Evolutionary conservation across 805 yeast species (phyloP).

Genomic region (Sugiyamaella boreocaroliniensis): DNA sequence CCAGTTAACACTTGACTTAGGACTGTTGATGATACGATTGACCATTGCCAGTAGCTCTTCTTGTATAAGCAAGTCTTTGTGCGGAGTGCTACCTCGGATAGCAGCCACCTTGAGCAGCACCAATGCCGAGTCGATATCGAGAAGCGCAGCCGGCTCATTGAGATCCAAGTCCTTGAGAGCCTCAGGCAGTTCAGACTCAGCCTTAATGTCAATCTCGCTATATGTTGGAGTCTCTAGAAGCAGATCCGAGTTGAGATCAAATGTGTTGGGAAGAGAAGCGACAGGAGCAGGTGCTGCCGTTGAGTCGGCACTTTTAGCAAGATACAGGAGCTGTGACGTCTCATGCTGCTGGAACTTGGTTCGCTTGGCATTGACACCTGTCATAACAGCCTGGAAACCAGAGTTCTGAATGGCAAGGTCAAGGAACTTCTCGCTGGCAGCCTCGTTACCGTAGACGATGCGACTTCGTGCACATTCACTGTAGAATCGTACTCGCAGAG

Average conservation of each 20-base stretch:
- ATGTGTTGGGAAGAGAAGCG: slow-evolving; percentile 25
- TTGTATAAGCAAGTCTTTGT: slow-evolving; percentile 60
- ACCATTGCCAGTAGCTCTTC: slow-evolving; percentile 79
- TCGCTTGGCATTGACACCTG: slow-evolving; percentile 84
- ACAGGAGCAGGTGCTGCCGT: slow-evolving; percentile 10
- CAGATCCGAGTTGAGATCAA: slow-evolving; percentile 66
- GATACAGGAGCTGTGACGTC: slow-evolving; percentile 65
- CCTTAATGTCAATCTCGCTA: slow-evolving; percentile 41
- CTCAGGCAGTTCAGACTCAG: slow-evolving; percentile 29
- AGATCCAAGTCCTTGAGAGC: slow-evolving; percentile 51
- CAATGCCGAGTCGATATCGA: slow-evolving; percentile 67
- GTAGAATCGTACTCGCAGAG: slow-evolving; percentile 43
- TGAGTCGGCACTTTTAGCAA: slow-evolving; percentile 42
- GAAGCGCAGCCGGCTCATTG: slow-evolving; percentile 68
- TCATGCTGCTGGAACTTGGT: slow-evolving; percentile 73
- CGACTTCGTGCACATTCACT: slow-evolving; percentile 59
- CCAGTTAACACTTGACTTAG: slow-evolving; percentile 55
- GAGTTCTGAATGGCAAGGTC: slow-evolving; percentile 40
- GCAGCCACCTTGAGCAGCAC: slow-evolving; percentile 60
- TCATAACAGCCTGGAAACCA: slow-evolving; percentile 56
- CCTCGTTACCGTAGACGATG: slow-evolving; percentile 29
- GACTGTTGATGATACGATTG: slow-evolving; percentile 56
- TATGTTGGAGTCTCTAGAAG: slow-evolving; percentile 68
- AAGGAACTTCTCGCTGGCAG: slow-evolving; percentile 19
- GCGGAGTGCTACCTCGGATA: slow-evolving; percentile 63